phyloP scores from a whole-genome alignment of 2,329 filamentous ascomycete genomes.

The Metarhizium album region DNA sequence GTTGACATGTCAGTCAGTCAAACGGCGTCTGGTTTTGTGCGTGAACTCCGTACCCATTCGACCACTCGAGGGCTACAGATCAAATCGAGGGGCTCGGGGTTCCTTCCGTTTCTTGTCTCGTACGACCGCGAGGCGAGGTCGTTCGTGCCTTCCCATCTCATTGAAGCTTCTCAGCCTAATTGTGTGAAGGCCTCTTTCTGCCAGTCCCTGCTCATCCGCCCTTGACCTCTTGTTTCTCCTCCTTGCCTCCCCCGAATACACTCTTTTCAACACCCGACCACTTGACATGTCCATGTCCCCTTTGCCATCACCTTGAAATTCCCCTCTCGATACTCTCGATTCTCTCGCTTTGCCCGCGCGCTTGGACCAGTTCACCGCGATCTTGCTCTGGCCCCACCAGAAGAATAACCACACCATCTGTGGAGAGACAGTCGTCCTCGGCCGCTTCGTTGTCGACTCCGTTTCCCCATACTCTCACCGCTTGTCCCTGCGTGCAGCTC shows the following conservation, averaged over 20 bases:
- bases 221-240: background rate
- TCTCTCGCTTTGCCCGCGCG: background rate
- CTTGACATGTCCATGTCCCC: background rate
- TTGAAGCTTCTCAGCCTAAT: background rate
- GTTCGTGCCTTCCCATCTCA: background rate
- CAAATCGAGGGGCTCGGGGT: background rate
- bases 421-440: background rate
- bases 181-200: too few relatives aligned
- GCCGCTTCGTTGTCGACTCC: background rate
- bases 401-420: background rate
- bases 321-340: background rate
- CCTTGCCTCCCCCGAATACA: background rate
- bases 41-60: background rate
- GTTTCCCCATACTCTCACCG: constrained; percentile 3
- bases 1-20: background rate
- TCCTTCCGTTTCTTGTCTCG: background rate
- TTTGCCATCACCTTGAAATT: background rate
- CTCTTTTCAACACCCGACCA: background rate
- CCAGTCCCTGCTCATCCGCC: background rate
- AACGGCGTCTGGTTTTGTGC: background rate
- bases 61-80: background rate
- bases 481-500: constrained; percentile 2
- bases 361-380: background rate
- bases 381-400: background rate
- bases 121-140: background rate